Percentiles rank a stretch among this genome's conserved stretches.
Conservation (phyloP, 2,329 filamentous ascomycete genomes). For the Aureobasidium sp. region DNA sequence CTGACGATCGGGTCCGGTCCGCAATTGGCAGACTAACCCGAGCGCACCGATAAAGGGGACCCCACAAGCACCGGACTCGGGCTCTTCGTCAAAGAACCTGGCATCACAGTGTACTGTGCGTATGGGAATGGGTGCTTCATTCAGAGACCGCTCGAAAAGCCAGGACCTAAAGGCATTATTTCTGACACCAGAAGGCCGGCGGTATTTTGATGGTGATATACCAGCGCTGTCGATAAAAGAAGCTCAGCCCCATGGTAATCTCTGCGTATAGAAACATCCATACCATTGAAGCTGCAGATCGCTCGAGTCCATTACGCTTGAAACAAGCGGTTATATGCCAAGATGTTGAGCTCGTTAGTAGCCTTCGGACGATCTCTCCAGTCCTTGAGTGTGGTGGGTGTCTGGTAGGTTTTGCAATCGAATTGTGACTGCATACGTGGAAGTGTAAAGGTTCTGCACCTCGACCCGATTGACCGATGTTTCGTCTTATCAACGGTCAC, state of each 20-base stretch:
- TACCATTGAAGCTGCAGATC: neutral
- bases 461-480: neutral
- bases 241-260: neutral
- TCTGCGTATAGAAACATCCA: neutral
- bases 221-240: neutral
- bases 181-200: neutral
- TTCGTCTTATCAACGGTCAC: slow-evolving; percentile 5
- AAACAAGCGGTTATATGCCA: neutral
- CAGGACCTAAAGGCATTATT: neutral
- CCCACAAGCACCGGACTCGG: neutral
- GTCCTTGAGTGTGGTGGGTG: neutral
- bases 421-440: neutral
- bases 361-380: neutral
- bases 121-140: neutral
- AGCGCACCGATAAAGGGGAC: neutral
- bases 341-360: neutral
- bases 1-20: neutral
- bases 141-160: neutral
- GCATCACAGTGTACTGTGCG: neutral
- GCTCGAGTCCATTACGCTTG: neutral
- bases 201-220: neutral
- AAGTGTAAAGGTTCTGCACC: neutral
- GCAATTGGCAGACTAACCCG: neutral
- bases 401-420: neutral
- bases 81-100: neutral